Base-by-base conservation (phyloP, 768 basidiomycete genomes). In the Suillus americanus region DNA sequence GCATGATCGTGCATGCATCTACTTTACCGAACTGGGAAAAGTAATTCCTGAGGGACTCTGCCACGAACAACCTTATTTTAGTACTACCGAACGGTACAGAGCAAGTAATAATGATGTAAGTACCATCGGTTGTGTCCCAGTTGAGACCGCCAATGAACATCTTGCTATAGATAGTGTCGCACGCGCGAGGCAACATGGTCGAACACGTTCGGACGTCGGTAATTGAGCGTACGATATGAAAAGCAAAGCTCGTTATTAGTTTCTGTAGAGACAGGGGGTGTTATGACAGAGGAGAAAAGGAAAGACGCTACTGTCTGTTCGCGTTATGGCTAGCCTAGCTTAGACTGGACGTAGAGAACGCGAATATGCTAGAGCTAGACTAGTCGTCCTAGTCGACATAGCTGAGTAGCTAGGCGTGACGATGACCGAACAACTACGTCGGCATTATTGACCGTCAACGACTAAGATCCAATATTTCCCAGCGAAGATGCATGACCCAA, bases 61-160 rank as follows among this genome's bases (percentile, higher is more conserved):
- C 70, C 70, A 78, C 67, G 67, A 72, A 67, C 38, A 65, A 65
- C 60, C 71, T 66, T 75, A 70, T 70, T 72, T 81, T 74, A 84
- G 78, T 77, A 80, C 81, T 82, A 82, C 79, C 73, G 79, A 68
- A 71, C 68, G 70, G 67, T 66, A 70, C 64, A 71, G 62, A 74
- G 66, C 77, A 71, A 77, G 69, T 75, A 77, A 72, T 78, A 79
- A 77, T 69, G 71, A 75, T 73, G 63, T 68, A 80, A 74, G 79
- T 86, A 99, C 97, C 97, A 85, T 99, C 97, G 76, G 94, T 97
- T 72, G 97, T 99, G 79, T 99, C 97, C 97, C 97, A 99, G 81
- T 99, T 97, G 69, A 99, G 84, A 69, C 97, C 97, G 67, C 97
- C 97, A 75, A 99, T 96, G 79, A 99, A 99, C 97, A 99, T 99